These are phyloP conservation scores for Chaetomiaceae sp. DNA, from an alignment of 2,329 filamentous ascomycete genomes.

Conservation along the genomic window DNA sequence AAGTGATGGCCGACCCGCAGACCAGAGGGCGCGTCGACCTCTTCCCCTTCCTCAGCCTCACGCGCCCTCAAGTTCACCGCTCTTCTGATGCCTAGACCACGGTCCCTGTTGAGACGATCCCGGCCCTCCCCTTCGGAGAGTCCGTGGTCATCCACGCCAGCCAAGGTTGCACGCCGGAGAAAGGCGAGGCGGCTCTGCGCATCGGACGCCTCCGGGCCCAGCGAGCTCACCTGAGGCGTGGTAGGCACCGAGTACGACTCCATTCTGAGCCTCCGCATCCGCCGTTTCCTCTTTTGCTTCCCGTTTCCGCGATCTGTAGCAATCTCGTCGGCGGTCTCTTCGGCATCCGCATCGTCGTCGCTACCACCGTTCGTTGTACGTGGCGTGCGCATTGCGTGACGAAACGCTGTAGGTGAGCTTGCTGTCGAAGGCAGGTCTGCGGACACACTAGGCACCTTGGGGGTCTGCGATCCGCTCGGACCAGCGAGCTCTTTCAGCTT, in stretches of 20 bases:
- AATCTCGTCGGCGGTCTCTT: conserved; percentile 78
- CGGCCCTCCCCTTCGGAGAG: conserved; percentile 71
- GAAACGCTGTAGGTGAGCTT: conserved; percentile 43
- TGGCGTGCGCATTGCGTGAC: conserved; percentile 32
- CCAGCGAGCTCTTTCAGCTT: conserved; percentile 70
- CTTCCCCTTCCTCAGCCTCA: conserved; percentile 45
- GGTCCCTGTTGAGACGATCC: conserved; percentile 50
- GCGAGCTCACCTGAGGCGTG: conserved; percentile 47
- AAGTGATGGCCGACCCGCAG: conserved; percentile 60
- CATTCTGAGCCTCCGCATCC: conserved; percentile 48
- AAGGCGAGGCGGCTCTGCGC: conserved; percentile 43
- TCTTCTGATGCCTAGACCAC: conserved; percentile 45
- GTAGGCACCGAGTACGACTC: conserved; percentile 59
- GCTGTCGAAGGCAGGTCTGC: conserved; percentile 36
- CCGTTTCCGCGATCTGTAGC: conserved; percentile 41
- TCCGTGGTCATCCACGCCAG: conserved; percentile 54
- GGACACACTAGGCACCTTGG: conserved; percentile 13
- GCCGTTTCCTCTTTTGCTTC: conserved; percentile 56
- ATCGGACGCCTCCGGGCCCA: conserved; percentile 37
- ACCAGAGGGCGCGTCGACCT: conserved; percentile 46
- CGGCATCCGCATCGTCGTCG: conserved; percentile 72
- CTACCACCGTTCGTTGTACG: conserved; percentile 50
- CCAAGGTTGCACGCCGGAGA: conserved; percentile 62
- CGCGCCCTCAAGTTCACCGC: conserved; percentile 53
- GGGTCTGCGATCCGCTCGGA: conserved; percentile 34